Percentiles rank a stretch among this genome's conserved stretches.
Evolutionary conservation across 768 basidiomycete genomes (phyloP).

Genomic region (Lentinula boryana): DNA sequence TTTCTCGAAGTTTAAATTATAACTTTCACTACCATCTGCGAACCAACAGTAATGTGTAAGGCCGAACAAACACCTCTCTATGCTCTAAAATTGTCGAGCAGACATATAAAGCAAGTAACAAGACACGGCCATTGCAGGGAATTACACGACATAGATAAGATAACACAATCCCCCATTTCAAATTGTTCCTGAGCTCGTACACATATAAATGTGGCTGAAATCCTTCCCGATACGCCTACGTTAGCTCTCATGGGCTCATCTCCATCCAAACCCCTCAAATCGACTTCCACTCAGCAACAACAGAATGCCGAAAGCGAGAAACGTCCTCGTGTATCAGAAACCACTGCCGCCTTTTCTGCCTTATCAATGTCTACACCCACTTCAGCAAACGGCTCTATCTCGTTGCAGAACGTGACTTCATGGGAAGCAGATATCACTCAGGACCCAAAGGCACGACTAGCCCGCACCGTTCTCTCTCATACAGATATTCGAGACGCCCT

Average conservation of each 20-base stretch:
- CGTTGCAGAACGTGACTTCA: slow-evolving; percentile 47
- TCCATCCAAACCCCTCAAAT: background rate
- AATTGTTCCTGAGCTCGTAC: background rate
- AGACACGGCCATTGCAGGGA: too few species aligned
- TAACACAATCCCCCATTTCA: background rate
- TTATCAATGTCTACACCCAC: slow-evolving; percentile 29
- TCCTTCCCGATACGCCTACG: background rate
- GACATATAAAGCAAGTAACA: too few species aligned
- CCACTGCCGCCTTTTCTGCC: slow-evolving; percentile 22
- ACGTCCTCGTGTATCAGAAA: background rate
- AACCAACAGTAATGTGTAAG: too few species aligned
- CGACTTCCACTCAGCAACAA: background rate
- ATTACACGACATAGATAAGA: background rate
- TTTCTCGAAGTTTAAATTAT: too few species aligned
- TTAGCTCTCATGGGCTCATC: background rate
- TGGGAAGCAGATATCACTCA: slow-evolving; percentile 59
- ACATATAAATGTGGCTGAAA: background rate
- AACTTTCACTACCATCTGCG: too few species aligned
- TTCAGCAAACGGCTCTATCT: slow-evolving; percentile 58
- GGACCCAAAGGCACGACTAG: slow-evolving; percentile 61
- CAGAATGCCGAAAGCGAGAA: background rate
- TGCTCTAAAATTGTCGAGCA: background rate
- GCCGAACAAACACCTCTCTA: background rate
- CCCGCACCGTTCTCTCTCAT: slow-evolving; percentile 72
- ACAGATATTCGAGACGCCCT: slow-evolving; percentile 59